These are phyloP conservation scores for Prototheca cutis DNA, from an alignment of 163 green algal species.

Conservation along the genomic window DNA sequence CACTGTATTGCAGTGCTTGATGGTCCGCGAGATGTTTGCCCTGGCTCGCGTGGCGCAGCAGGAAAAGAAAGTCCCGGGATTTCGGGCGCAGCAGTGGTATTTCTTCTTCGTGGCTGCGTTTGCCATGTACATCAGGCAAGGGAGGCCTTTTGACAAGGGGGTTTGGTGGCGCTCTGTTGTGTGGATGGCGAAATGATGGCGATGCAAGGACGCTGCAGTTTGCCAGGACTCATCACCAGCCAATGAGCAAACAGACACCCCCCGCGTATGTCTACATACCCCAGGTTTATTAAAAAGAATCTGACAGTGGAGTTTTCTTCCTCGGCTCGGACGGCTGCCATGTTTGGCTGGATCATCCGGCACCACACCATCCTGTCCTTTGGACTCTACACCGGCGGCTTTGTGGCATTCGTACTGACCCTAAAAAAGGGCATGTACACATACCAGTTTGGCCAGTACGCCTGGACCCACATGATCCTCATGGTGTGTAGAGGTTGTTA, in stretches of 20 bases:
- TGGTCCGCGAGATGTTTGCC: constrained; percentile 84
- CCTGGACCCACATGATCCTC: constrained; percentile 98
- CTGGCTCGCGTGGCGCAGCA: constrained; percentile 60
- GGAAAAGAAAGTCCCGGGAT: constrained; percentile 51
- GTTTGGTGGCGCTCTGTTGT: too few species aligned
- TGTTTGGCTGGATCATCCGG: constrained; percentile 59
- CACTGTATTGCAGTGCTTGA: constrained; percentile 47
- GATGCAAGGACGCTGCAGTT: too few species aligned
- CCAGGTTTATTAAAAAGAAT: constrained; percentile 87
- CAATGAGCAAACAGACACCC: too few species aligned
- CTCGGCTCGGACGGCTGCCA: constrained; percentile 38
- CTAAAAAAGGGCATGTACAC: constrained; percentile 82
- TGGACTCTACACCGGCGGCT: constrained; percentile 77
- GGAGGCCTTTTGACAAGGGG: neutral
- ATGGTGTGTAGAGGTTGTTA: too few species aligned
- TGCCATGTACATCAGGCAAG: constrained; percentile 69
- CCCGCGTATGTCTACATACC: too few species aligned
- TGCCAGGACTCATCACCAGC: too few species aligned
- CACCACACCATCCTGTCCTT: constrained; percentile 80
- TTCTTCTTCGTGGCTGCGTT: constrained; percentile 85
- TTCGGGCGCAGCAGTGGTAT: constrained; percentile 81
- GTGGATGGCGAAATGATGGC: too few species aligned
- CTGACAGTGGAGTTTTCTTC: constrained; percentile 71
- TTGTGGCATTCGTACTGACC: constrained; percentile 88
- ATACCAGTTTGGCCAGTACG: constrained; percentile 95